Percentiles rank a stretch among this genome's conserved stretches.
phyloP scores from a whole-genome alignment of 441 rosid species.

The Cnidoscolus chayamansa region DNA sequence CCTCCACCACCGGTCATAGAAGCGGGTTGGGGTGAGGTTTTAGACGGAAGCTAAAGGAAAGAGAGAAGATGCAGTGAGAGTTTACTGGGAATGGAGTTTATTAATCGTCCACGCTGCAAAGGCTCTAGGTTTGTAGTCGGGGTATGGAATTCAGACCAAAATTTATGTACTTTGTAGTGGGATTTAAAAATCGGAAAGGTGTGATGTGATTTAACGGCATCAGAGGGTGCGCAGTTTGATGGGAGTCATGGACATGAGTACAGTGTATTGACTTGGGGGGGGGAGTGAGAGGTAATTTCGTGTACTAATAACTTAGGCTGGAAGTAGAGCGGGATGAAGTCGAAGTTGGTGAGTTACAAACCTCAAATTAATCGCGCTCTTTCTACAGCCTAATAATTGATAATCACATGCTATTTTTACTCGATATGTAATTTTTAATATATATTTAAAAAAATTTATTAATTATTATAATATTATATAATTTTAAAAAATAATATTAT shows the following conservation, averaged over 20 bases:
- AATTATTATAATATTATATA: no score
- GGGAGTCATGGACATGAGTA: not conserved
- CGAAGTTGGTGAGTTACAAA: not conserved
- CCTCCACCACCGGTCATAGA: slow-evolving; percentile 58
- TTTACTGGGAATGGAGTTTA: not conserved
- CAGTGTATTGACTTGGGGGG: not conserved
- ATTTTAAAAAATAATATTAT: no score
- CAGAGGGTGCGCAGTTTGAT: not conserved
- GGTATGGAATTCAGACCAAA: not conserved
- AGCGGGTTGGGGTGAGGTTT: slow-evolving; percentile 16
- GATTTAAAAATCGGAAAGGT: no score
- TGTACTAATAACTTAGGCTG: not conserved
- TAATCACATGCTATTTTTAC: no score
- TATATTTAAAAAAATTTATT: no score
- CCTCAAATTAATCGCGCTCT: no score
- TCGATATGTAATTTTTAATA: no score
- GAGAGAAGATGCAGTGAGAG: not conserved
- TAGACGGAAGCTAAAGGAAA: not conserved
- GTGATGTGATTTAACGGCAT: not conserved
- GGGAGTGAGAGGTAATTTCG: not conserved
- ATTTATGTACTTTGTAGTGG: not conserved
- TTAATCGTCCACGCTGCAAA: not conserved
- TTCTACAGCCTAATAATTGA: no score
- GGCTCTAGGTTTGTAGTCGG: not conserved
- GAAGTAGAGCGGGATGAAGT: not conserved